Evolutionary conservation across 2,329 filamentous ascomycete genomes (phyloP).

Genomic region (Fusarium sp.): DNA sequence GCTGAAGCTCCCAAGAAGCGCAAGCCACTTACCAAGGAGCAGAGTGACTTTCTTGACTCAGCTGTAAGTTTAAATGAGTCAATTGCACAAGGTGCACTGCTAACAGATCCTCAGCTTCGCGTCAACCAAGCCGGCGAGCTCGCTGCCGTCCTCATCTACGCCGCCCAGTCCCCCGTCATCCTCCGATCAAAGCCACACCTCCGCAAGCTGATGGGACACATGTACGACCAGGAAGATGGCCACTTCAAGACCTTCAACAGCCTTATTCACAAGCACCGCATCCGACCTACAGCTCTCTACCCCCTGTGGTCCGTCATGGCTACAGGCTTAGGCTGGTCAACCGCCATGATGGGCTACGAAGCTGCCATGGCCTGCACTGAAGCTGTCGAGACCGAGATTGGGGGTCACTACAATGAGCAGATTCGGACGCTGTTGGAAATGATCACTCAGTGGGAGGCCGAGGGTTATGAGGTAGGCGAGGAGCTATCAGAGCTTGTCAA

Average conservation of each 20-base stretch:
- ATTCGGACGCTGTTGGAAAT: constrained; percentile 85
- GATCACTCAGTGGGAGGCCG: constrained; percentile 78
- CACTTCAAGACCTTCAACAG: constrained; percentile 89
- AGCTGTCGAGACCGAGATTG: constrained; percentile 98
- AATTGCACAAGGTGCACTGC: background rate
- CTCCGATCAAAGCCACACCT: constrained; percentile 86
- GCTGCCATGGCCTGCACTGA: constrained; percentile 99
- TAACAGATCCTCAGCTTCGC: constrained; percentile 69
- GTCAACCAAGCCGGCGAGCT: constrained; percentile 98
- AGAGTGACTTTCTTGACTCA: constrained; percentile 80
- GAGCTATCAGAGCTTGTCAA: constrained; percentile 80
- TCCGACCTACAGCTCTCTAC: constrained; percentile 93
- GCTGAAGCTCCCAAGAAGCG: constrained; percentile 51
- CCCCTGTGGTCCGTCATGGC: constrained; percentile 88
- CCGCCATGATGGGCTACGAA: constrained; percentile 88
- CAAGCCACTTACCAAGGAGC: constrained; percentile 75
- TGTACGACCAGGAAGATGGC: constrained; percentile 95
- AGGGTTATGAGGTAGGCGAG: constrained; percentile 82
- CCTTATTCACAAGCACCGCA: constrained; percentile 85
- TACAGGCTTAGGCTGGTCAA: constrained; percentile 87
- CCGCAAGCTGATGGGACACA: constrained; percentile 92
- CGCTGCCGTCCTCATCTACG: constrained; percentile 95
- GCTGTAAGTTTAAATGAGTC: constrained; percentile 63
- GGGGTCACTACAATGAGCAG: constrained; percentile 94
- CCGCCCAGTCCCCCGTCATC: constrained; percentile 85